Percentiles rank a stretch among this genome's conserved stretches.
These are phyloP conservation scores for Chlorella sp. DNA, from an alignment of 139 green algal species.

Conservation along the genomic window DNA sequence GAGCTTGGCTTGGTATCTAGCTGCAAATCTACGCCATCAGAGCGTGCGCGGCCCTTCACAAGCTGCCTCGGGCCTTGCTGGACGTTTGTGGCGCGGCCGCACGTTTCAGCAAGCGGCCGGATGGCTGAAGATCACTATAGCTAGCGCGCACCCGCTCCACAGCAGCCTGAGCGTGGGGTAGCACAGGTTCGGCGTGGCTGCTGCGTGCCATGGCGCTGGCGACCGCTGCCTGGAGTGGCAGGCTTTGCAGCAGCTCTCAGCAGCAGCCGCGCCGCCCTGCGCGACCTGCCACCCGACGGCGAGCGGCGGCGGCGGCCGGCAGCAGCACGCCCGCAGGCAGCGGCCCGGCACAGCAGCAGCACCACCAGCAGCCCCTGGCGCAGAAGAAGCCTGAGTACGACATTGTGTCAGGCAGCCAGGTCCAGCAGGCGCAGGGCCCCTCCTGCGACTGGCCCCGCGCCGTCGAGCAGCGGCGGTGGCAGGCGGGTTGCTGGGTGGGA, in stretches of 20 bases:
- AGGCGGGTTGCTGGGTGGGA: background rate
- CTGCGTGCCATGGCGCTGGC: too few species aligned
- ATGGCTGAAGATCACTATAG: too few species aligned
- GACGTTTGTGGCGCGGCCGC: too few species aligned
- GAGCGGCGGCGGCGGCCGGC: background rate
- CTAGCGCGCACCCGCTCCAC: too few species aligned
- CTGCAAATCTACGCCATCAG: too few species aligned
- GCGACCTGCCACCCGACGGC: background rate
- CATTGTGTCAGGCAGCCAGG: conserved; percentile 9
- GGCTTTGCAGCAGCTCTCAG: background rate
- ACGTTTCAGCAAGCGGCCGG: too few species aligned
- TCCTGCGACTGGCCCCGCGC: conserved; percentile 10
- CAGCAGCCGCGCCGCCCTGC: background rate
- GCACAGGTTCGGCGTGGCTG: too few species aligned
- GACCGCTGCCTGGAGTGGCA: background rate
- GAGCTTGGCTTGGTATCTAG: too few species aligned
- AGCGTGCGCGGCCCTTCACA: too few species aligned
- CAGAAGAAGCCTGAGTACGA: background rate
- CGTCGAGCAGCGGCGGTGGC: conserved; percentile 2
- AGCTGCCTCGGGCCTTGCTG: too few species aligned
- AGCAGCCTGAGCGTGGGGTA: too few species aligned
- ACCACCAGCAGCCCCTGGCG: background rate
- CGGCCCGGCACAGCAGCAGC: background rate
- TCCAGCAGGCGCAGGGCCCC: background rate
- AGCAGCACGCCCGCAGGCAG: background rate